Conservation (phyloP, 192 early-diverging fungal species). For the Entomortierella parvispora region DNA sequence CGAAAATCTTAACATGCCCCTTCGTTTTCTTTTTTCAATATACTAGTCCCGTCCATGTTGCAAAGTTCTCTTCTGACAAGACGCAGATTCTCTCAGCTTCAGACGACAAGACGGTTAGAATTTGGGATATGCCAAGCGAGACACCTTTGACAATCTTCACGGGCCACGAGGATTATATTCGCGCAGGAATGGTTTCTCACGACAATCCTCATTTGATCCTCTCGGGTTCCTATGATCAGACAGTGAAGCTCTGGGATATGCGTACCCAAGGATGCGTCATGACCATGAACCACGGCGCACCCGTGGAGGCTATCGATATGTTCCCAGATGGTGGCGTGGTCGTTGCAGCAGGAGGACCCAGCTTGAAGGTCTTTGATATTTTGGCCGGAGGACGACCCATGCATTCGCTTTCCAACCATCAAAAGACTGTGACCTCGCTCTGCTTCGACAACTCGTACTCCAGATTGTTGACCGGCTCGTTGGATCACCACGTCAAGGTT, state of each 20-base stretch:
- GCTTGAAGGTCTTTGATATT: slow-evolving; percentile 90
- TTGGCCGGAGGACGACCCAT: slow-evolving; percentile 82
- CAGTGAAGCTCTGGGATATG: slow-evolving; percentile 92
- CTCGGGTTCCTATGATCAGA: slow-evolving; percentile 96
- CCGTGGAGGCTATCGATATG: slow-evolving; percentile 89
- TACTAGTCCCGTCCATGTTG: slow-evolving; percentile 80
- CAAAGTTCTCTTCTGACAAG: slow-evolving; percentile 83
- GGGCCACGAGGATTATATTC: slow-evolving; percentile 94
- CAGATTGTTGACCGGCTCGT: slow-evolving; percentile 86
- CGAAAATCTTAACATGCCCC: neutral
- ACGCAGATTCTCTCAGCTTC: slow-evolving; percentile 86
- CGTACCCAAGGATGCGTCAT: slow-evolving; percentile 77
- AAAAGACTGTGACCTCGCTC: slow-evolving; percentile 95
- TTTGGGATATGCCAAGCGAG: slow-evolving; percentile 96
- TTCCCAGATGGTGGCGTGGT: slow-evolving; percentile 85
- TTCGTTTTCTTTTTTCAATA: neutral
- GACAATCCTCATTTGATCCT: slow-evolving; percentile 85
- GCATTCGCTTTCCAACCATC: slow-evolving; percentile 86
- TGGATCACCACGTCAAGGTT: slow-evolving; percentile 97
- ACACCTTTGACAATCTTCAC: slow-evolving; percentile 71
- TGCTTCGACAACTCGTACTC: slow-evolving; percentile 81
- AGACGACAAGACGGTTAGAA: slow-evolving; percentile 90
- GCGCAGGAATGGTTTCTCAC: slow-evolving; percentile 73
- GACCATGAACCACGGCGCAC: slow-evolving; percentile 83
- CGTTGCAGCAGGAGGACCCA: slow-evolving; percentile 83